A percentile compares a stretch with the other conserved stretches of the same genome.
phyloP scores from a whole-genome alignment of 2,329 filamentous ascomycete species.

The Curvularia hawaiiensis region DNA sequence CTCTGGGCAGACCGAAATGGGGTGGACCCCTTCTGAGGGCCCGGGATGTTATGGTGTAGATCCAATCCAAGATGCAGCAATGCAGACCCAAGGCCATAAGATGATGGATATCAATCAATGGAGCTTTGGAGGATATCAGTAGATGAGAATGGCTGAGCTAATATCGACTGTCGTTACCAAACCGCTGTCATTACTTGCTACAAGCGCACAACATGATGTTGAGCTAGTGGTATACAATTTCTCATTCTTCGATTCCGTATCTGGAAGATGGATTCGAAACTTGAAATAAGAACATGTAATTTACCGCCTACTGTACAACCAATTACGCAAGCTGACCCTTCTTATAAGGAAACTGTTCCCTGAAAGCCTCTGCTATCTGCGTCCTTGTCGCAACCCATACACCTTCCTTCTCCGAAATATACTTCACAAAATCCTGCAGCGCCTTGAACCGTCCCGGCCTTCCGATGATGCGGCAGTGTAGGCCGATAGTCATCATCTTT shows the following conservation, averaged over 20 bases:
- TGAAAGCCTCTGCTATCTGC: conserved; percentile 59
- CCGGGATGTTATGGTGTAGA: conserved; percentile 11
- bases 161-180: too few species aligned
- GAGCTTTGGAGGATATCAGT: conserved; percentile 23
- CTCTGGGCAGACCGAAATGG: conserved; percentile 14
- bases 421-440: conserved; percentile 59
- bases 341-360: conserved; percentile 55
- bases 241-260: neutral
- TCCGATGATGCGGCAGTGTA: conserved; percentile 60
- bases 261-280: neutral
- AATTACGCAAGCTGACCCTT: conserved; percentile 46
- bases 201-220: too few species aligned
- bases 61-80: conserved; percentile 14
- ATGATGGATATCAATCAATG: conserved; percentile 22
- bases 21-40: conserved; percentile 11
- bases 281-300: neutral
- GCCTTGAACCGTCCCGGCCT: conserved; percentile 59
- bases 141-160: too few species aligned
- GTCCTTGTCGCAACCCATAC: conserved; percentile 62
- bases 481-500: conserved; percentile 61
- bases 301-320: neutral
- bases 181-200: too few species aligned
- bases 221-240: too few species aligned
- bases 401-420: conserved; percentile 58
- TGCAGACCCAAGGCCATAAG: conserved; percentile 6